Conservation (phyloP, 768 basidiomycete species). For the Daedaleopsis sinensis region DNA sequence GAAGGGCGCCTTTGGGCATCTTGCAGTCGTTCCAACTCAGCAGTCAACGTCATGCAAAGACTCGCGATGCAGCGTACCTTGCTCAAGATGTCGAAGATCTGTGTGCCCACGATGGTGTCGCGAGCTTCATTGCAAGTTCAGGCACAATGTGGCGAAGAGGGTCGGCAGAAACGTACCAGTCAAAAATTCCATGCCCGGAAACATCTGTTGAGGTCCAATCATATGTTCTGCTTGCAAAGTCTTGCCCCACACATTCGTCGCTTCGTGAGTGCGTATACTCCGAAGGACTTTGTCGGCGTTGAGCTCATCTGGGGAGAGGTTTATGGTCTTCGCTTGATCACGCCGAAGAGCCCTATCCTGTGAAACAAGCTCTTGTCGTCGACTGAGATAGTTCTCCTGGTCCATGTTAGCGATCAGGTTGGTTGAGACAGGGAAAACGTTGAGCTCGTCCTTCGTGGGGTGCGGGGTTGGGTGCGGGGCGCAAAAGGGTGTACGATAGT, state of each 20-base stretch:
- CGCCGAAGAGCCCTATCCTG: constrained; percentile 31
- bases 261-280: constrained; percentile 56
- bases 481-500: too few species aligned
- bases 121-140: too few species aligned
- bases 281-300: constrained; percentile 66
- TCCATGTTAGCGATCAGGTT: too few species aligned
- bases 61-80: constrained; percentile 55
- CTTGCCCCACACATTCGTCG: constrained; percentile 57
- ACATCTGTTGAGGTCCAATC: constrained; percentile 57
- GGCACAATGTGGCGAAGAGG: too few species aligned
- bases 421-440: too few species aligned
- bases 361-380: constrained; percentile 28
- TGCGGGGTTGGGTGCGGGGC: too few species aligned
- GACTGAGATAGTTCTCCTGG: constrained; percentile 26
- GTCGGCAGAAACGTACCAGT: constrained; percentile 49
- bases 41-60: too few species aligned
- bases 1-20: constrained; percentile 83
- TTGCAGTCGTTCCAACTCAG: constrained; percentile 29
- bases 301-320: constrained; percentile 28
- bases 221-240: constrained; percentile 35
- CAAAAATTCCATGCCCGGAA: constrained; percentile 80
- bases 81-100: constrained; percentile 60
- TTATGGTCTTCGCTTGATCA: constrained; percentile 18
- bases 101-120: constrained; percentile 54
- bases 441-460: too few species aligned